Conservation (phyloP, 495 filamentous ascomycete genomes). For the Penicillium coffeae region DNA sequence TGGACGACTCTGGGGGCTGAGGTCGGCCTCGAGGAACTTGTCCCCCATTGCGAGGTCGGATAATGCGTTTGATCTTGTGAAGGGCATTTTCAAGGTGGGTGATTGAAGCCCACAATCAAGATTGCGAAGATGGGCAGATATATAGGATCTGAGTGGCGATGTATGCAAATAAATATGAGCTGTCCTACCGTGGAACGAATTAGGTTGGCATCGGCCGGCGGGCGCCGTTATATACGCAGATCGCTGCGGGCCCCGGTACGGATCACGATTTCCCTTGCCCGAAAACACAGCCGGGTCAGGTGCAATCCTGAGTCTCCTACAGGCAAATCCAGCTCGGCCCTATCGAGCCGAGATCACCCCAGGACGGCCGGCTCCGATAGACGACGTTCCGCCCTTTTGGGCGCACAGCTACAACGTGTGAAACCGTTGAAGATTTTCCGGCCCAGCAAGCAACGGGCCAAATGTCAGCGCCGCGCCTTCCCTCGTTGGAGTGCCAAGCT, state of each 20-base stretch:
- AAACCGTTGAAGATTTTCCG: constrained; percentile 15
- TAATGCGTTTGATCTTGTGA: constrained; percentile 17
- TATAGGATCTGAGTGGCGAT: neutral
- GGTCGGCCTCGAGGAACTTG: constrained; percentile 22
- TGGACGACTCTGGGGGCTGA: constrained; percentile 22
- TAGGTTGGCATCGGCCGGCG: constrained; percentile 7
- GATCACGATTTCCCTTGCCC: constrained; percentile 16
- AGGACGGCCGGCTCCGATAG: constrained; percentile 35
- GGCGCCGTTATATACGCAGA: constrained; percentile 15
- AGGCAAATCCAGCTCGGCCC: constrained; percentile 15
- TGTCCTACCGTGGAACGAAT: constrained; percentile 10
- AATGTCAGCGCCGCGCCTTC: constrained; percentile 10
- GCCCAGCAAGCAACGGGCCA: constrained; percentile 7
- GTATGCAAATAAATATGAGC: neutral
- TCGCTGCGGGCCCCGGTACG: neutral
- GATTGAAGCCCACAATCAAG: too few relatives aligned
- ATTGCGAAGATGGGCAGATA: neutral
- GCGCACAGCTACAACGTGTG: constrained; percentile 1
- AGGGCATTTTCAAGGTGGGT: constrained; percentile 18
- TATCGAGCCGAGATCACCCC: constrained; percentile 32
- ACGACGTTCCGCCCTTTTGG: neutral
- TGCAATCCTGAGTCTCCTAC: neutral
- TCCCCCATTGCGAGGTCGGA: constrained; percentile 17
- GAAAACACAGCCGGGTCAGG: constrained; percentile 16
- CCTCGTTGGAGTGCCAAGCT: constrained; percentile 15